Percentiles rank a stretch among this genome's conserved stretches.
Conservation (phyloP, 2,329 filamentous ascomycete genomes). For the Dothistroma septosporum region DNA sequence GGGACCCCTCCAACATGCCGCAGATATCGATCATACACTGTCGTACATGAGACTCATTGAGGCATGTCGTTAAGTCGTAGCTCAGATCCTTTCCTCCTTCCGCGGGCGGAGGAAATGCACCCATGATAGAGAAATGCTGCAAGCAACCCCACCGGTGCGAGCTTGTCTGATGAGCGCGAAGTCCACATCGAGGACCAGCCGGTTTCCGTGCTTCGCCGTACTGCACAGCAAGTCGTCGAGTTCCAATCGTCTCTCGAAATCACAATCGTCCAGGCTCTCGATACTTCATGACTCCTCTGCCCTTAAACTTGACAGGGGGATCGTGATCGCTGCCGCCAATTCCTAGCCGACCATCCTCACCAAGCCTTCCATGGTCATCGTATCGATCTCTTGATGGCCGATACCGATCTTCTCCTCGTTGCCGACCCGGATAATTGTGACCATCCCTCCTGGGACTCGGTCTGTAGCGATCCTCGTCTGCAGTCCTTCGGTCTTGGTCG, state of each 20-base stretch:
- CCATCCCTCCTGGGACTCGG: slow-evolving; percentile 31
- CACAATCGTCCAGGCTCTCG: slow-evolving; percentile 29
- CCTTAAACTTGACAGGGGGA: slow-evolving; percentile 38
- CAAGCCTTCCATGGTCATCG: slow-evolving; percentile 38
- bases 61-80: background rate
- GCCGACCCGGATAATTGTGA: slow-evolving; percentile 16
- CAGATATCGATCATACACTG: background rate
- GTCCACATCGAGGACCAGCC: background rate
- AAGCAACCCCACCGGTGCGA: background rate
- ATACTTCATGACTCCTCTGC: slow-evolving; percentile 40
- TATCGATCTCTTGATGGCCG: slow-evolving; percentile 21
- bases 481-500: slow-evolving; percentile 16
- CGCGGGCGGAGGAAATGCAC: background rate
- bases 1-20: no score
- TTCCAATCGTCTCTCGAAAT: background rate
- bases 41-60: background rate
- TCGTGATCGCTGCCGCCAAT: slow-evolving; percentile 27
- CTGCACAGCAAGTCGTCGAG: background rate
- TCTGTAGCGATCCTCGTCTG: slow-evolving; percentile 28
- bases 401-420: slow-evolving; percentile 25
- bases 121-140: background rate
- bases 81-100: background rate
- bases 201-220: background rate
- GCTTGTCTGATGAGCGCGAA: background rate
- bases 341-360: slow-evolving; percentile 20